These are phyloP conservation scores for Barnettozyma populi DNA, from an alignment of 805 yeast genomes.

Conservation along the genomic window DNA sequence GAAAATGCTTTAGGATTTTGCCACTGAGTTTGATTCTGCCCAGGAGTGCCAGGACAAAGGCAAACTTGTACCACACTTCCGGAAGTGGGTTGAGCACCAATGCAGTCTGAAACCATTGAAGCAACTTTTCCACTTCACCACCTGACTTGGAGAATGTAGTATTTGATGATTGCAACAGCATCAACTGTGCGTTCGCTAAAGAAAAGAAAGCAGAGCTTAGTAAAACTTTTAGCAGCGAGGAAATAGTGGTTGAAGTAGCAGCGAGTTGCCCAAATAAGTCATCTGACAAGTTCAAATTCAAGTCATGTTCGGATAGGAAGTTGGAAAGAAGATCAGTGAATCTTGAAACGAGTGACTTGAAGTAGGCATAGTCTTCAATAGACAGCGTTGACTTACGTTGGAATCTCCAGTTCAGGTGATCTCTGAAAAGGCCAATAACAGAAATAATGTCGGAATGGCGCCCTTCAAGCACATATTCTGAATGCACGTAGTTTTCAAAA, in stretches of 20 bases:
- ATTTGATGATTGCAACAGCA: not conserved
- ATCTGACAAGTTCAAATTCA: conserved; percentile 5
- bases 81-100: conserved; percentile 12
- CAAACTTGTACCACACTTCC: conserved; percentile 35
- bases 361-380: conserved; percentile 14
- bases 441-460: conserved; percentile 34
- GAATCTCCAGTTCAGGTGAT: conserved; percentile 10
- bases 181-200: not conserved
- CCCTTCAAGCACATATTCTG: conserved; percentile 31
- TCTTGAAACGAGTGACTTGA: conserved; percentile 1
- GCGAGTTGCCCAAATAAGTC: not conserved
- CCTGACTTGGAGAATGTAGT: not conserved
- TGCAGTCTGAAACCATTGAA: conserved; percentile 14
- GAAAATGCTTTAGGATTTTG: conserved; percentile 40
- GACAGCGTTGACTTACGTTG: not conserved
- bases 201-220: not conserved
- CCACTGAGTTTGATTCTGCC: conserved; percentile 39
- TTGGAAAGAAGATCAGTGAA: not conserved
- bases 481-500: conserved; percentile 35
- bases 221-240: not conserved
- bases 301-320: conserved; percentile 9
- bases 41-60: conserved; percentile 41
- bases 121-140: not conserved
- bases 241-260: not conserved
- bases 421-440: conserved; percentile 12